Conservation (phyloP, 352 stramenopile genomes). For the Phytophthora europaea region DNA sequence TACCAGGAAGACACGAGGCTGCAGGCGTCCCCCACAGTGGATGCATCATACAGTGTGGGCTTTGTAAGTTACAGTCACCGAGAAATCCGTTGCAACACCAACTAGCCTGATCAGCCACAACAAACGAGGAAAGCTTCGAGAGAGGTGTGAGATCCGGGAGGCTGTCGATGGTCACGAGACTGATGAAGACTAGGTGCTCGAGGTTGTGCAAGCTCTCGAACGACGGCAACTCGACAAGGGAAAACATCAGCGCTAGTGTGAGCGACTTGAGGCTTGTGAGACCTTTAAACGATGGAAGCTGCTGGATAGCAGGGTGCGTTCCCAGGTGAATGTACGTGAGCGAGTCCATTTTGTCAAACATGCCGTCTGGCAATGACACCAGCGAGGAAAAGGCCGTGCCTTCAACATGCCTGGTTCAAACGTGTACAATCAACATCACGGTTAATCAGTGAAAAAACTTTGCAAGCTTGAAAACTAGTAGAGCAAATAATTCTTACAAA, state of each 20-base stretch:
- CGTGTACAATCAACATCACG: neutral
- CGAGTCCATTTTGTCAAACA: slow-evolving; percentile 38
- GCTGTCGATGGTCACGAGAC: neutral
- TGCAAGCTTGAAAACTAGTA: neutral
- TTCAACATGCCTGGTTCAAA: slow-evolving; percentile 20
- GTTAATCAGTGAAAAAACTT: neutral
- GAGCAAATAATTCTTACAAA: slow-evolving; percentile 20
- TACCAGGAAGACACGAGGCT: slow-evolving; percentile 15
- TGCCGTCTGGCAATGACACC: slow-evolving; percentile 17
- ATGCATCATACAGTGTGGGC: slow-evolving; percentile 17
- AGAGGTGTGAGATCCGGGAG: slow-evolving; percentile 27
- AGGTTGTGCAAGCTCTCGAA: slow-evolving; percentile 23
- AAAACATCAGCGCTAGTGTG: slow-evolving; percentile 19
- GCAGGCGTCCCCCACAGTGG: slow-evolving; percentile 24
- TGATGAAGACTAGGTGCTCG: slow-evolving; percentile 23
- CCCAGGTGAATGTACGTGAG: slow-evolving; percentile 42
- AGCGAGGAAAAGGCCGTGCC: slow-evolving; percentile 9
- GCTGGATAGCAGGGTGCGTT: slow-evolving; percentile 7
- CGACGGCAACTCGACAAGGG: slow-evolving; percentile 10
- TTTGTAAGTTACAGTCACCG: slow-evolving; percentile 18
- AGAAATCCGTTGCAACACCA: slow-evolving; percentile 45
- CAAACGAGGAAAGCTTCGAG: slow-evolving; percentile 14
- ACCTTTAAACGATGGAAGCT: slow-evolving; percentile 29
- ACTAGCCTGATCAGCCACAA: neutral
- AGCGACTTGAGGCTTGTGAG: slow-evolving; percentile 36